phyloP scores from a whole-genome alignment of 2,329 filamentous ascomycete species.

The Fusarium sp. region DNA sequence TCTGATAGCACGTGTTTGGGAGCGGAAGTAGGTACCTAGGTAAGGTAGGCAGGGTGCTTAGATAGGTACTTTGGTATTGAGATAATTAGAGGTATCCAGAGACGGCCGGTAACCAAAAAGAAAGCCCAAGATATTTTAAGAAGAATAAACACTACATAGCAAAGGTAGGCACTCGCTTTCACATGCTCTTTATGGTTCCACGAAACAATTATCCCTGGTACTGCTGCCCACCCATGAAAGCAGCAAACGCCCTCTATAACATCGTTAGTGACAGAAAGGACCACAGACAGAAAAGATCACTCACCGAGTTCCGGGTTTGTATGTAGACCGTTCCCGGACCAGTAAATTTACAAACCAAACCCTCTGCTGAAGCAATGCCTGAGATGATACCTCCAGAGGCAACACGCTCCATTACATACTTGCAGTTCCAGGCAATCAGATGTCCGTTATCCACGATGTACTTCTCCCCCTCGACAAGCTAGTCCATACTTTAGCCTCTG shows the following conservation, averaged over 20 bases:
- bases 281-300: conserved; percentile 40
- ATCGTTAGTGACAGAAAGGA: conserved; percentile 11
- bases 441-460: conserved; percentile 96
- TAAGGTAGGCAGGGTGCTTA: not conserved
- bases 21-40: too few species aligned
- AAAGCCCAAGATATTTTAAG: not conserved
- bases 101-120: not conserved
- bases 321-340: conserved; percentile 91
- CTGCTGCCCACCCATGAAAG: conserved; percentile 60
- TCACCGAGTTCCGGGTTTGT: conserved; percentile 85
- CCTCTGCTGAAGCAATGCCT: conserved; percentile 81
- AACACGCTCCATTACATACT: conserved; percentile 89
- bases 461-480: conserved; percentile 74
- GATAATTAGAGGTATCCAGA: conserved; percentile 28
- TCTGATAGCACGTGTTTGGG: not conserved
- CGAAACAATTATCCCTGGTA: conserved; percentile 39
- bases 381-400: conserved; percentile 93
- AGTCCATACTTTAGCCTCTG: conserved; percentile 11
- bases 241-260: conserved; percentile 58
- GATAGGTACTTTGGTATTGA: not conserved
- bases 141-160: not conserved
- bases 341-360: conserved; percentile 92
- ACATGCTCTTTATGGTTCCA: not conserved
- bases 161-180: not conserved
- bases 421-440: conserved; percentile 95